Conservation (phyloP, 2,329 filamentous ascomycete genomes). For the Alternaria novae-zelandiae region DNA sequence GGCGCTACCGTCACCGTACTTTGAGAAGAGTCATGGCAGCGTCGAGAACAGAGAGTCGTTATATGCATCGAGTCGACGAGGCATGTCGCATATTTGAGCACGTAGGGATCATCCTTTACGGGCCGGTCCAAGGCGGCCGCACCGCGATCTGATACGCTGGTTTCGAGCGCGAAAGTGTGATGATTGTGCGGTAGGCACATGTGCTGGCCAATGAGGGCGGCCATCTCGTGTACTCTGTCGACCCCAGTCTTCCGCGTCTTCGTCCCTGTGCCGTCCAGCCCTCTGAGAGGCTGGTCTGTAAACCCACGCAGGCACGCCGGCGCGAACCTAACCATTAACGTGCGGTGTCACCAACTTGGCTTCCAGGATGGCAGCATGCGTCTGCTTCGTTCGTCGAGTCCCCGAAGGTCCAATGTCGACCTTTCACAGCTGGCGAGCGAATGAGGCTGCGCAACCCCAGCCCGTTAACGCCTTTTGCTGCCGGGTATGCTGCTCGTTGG, state of each 20-base stretch:
- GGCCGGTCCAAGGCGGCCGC: constrained; percentile 30
- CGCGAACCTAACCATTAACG: constrained; percentile 43
- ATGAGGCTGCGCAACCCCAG: constrained; percentile 35
- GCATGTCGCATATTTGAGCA: constrained; percentile 15
- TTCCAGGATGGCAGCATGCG: constrained; percentile 36
- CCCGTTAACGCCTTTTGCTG: constrained; percentile 44
- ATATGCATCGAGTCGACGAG: constrained; percentile 18
- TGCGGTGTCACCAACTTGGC: constrained; percentile 40
- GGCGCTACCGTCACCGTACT: constrained; percentile 28
- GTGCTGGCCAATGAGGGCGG: constrained; percentile 10
- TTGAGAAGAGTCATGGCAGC: constrained; percentile 11
- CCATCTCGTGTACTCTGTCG: constrained; percentile 22
- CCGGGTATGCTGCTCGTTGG: constrained; percentile 34
- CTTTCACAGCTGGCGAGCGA: constrained; percentile 31
- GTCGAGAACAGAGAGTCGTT: constrained; percentile 17
- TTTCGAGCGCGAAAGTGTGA: constrained; percentile 26
- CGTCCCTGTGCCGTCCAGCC: constrained; percentile 27
- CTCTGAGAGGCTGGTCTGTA: constrained; percentile 36
- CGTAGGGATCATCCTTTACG: constrained; percentile 28
- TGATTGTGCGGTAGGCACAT: constrained; percentile 27
- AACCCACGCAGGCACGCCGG: constrained; percentile 45
- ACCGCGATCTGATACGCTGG: constrained; percentile 29
- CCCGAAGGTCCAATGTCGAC: constrained; percentile 32
- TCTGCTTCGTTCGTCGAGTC: constrained; percentile 37
- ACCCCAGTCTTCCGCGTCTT: constrained; percentile 30